Conservation (phyloP, 768 basidiomycete species). For the Lactarius hatsudake region DNA sequence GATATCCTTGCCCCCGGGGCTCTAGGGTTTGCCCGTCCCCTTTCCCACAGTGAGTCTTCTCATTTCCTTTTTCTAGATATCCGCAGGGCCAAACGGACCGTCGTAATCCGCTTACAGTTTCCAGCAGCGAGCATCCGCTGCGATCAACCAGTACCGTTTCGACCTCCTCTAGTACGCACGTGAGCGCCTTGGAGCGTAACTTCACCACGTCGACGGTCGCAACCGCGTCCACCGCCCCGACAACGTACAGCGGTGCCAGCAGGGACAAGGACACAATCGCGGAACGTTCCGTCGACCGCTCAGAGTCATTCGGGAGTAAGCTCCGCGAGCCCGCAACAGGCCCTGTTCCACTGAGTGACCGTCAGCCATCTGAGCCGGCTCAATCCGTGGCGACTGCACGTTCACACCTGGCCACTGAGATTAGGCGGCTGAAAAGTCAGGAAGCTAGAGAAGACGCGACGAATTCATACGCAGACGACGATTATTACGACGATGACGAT, state of each 20-base stretch:
- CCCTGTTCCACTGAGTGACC: conserved; percentile 4
- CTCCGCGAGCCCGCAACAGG: neutral
- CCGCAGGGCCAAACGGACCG: neutral
- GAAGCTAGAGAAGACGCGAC: conserved; percentile 34
- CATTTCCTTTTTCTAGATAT: conserved; percentile 8
- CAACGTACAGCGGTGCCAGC: conserved; percentile 12
- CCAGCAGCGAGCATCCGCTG: conserved; percentile 18
- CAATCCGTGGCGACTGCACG: conserved; percentile 23
- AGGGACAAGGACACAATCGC: conserved; percentile 11
- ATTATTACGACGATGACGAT: conserved; percentile 44
- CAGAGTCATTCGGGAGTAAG: conserved; percentile 16
- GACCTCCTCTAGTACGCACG: conserved; percentile 18
- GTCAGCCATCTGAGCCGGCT: conserved; percentile 13
- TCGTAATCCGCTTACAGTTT: conserved; percentile 10
- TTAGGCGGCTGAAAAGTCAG: conserved; percentile 34
- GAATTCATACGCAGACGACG: conserved; percentile 44
- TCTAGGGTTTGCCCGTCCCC: conserved; percentile 22
- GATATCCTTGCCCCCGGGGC: conserved; percentile 24
- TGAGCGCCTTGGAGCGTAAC: conserved; percentile 23
- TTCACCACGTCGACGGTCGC: conserved; percentile 22
- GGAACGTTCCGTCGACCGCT: conserved; percentile 5
- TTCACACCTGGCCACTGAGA: conserved; percentile 25
- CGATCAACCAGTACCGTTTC: conserved; percentile 24
- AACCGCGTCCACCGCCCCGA: conserved; percentile 18
- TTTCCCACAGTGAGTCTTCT: conserved; percentile 25